Percentiles rank a stretch among this genome's conserved stretches.
These are phyloP conservation scores for Metschnikowia vanudenii DNA, from an alignment of 805 yeast genomes.

Conservation along the genomic window DNA sequence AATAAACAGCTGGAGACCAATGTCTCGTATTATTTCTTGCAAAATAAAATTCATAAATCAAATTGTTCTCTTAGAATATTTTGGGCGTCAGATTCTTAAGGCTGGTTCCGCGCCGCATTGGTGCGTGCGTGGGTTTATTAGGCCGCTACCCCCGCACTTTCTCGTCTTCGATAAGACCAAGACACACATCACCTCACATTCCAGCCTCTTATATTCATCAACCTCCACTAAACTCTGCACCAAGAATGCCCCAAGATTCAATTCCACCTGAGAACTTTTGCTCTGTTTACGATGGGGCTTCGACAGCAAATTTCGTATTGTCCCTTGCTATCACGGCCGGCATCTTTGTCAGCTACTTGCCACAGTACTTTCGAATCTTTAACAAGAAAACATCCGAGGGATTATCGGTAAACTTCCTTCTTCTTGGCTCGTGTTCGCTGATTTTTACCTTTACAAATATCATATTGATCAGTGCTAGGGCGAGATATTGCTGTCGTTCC, in stretches of 20 bases:
- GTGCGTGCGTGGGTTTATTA: too few relatives aligned
- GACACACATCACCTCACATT: not conserved
- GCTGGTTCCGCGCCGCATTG: too few relatives aligned
- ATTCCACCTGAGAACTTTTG: slow-evolving; percentile 31
- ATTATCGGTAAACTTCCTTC: slow-evolving; percentile 65
- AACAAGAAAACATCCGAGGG: slow-evolving; percentile 70
- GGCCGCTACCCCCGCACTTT: not conserved
- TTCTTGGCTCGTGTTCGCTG: slow-evolving; percentile 71
- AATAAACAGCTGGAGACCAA: not conserved
- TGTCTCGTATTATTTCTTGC: too few relatives aligned
- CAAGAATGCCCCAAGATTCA: not conserved
- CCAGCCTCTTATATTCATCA: not conserved
- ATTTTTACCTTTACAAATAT: slow-evolving; percentile 66
- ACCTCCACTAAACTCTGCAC: not conserved
- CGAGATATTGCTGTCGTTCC: slow-evolving; percentile 57
- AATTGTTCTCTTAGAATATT: too few relatives aligned
- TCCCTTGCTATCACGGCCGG: slow-evolving; percentile 61
- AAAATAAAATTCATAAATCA: too few relatives aligned
- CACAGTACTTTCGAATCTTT: slow-evolving; percentile 67
- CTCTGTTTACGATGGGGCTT: slow-evolving; percentile 48
- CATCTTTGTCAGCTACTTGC: slow-evolving; percentile 67
- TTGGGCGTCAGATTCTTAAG: too few relatives aligned
- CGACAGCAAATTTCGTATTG: slow-evolving; percentile 45
- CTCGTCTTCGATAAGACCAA: not conserved
- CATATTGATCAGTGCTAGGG: slow-evolving; percentile 56